Evolutionary conservation across 2,329 filamentous ascomycete species (phyloP), one percentile per base, ranked within the genome.

Genomic region (Torrubiellomyces zombiae): DNA sequence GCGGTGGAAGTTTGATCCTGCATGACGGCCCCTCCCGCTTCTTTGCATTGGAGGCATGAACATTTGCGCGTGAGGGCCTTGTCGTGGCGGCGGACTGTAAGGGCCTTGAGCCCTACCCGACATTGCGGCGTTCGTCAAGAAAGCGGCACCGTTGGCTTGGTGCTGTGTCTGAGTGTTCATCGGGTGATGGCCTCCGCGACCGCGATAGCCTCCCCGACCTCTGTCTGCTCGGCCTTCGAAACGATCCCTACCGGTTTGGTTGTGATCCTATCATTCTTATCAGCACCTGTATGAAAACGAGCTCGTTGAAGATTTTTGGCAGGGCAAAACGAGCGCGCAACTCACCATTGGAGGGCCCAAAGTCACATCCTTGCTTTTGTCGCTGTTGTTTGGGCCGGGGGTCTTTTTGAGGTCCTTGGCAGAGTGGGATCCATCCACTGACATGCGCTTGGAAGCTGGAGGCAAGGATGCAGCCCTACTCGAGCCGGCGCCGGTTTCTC

Each of bases 341-440:
- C 58, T 51, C 51, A 63, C 58, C 18, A 38, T 40, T 26, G 44
- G 35, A 11, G 45, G 35, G 23, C 53, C 43, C 4, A 37, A 19
- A 19, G 39, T 34, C 5, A 40, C 28, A 14, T 58, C 48, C 38
- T 59, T 66, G n/a, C 40, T 30, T 37, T 56, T 53, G 17, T 61
- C 58, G 16, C 38, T 28, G 15, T 34, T 32, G 18, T 48, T 20
- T 16, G 39, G 46, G 20, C 42, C 34, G 2, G 51, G 35, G 5
- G 49, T 30, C 44, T 65, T 69, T 31, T 60, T 60, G 31, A 55
- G 48, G 19, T 64, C 60, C 22, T 55, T 55, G 19, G 44, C 8
- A 20, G 18, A 30, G 16, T 37, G 40, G 7, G 48, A 37, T 3
- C 38, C 43, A 29, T 67, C 63, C 10, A 53, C 34, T 1, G 58